Conservation (phyloP, 2,329 filamentous ascomycete genomes). For the Sporothrix sp. region DNA sequence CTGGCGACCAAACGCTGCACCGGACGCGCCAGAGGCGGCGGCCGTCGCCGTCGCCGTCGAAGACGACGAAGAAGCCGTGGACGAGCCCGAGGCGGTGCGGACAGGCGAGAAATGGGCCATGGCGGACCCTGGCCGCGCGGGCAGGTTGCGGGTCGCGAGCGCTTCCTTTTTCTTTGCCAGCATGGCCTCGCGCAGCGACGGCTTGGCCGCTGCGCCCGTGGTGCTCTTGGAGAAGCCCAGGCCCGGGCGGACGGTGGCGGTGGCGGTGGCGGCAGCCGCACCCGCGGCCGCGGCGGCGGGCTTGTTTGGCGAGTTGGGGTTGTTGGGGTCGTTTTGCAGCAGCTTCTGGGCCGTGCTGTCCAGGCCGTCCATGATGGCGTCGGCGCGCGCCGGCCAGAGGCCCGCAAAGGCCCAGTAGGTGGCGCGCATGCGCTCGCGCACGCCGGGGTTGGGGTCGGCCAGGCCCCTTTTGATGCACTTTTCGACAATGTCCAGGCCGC, state of each 20-base stretch:
- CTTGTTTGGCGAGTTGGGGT: constrained; percentile 60
- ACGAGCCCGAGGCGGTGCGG: constrained; percentile 31
- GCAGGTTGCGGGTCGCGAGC: constrained; percentile 41
- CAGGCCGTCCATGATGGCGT: constrained; percentile 63
- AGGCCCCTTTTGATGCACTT: constrained; percentile 85
- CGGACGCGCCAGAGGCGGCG: background rate
- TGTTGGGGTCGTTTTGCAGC: constrained; percentile 73
- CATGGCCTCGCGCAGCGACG: constrained; percentile 73
- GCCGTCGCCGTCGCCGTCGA: constrained; percentile 14
- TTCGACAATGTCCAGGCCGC: constrained; percentile 72
- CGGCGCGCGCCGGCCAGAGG: constrained; percentile 69
- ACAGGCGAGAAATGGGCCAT: constrained; percentile 52
- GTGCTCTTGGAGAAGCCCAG: constrained; percentile 55
- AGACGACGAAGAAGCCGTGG: constrained; percentile 24
- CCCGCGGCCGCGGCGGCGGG: constrained; percentile 22
- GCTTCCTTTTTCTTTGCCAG: constrained; percentile 67
- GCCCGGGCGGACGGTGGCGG: constrained; percentile 40
- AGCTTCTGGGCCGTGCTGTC: constrained; percentile 70
- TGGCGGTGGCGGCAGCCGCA: constrained; percentile 21
- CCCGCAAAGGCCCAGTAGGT: constrained; percentile 78
- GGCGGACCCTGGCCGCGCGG: constrained; percentile 50
- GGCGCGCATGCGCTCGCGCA: constrained; percentile 74
- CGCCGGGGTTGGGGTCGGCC: constrained; percentile 79
- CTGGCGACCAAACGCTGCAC: constrained; percentile 24
- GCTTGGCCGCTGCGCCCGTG: constrained; percentile 46